Evolutionary conservation across 1,284 basidiomycete species (phyloP).

Genomic region (Sphagnurus paluster): DNA sequence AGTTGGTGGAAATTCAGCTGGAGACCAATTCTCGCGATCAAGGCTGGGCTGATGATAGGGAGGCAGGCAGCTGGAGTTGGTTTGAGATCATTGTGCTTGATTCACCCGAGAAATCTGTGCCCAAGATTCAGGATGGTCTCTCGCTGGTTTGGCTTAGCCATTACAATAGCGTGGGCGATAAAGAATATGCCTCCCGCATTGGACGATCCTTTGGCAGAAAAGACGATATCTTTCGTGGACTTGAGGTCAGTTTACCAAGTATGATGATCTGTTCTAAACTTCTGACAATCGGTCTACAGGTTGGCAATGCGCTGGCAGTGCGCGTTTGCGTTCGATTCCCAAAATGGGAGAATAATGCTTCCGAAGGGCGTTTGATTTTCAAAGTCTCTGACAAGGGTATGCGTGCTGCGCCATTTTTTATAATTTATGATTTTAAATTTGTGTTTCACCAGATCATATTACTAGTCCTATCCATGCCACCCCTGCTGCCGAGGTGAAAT

Average conservation of each 20-base stretch:
- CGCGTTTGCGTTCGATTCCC: slow-evolving; percentile 26
- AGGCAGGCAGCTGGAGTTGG: slow-evolving; percentile 26
- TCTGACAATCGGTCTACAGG: slow-evolving; percentile 11
- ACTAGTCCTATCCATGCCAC: not conserved
- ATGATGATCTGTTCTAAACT: not conserved
- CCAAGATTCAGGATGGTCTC: slow-evolving; percentile 22
- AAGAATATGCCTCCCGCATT: slow-evolving; percentile 1
- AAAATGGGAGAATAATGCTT: slow-evolving; percentile 24
- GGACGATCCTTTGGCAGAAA: slow-evolving; percentile 23
- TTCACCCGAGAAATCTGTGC: slow-evolving; percentile 15
- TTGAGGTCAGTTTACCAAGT: slow-evolving; percentile 15
- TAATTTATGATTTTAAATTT: not conserved
- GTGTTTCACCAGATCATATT: not conserved
- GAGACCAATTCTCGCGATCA: slow-evolving; percentile 28
- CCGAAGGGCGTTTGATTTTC: slow-evolving; percentile 22
- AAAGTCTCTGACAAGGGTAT: slow-evolving; percentile 24
- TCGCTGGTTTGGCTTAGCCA: slow-evolving; percentile 27
- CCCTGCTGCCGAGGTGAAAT: slow-evolving; percentile 1
- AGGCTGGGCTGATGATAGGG: slow-evolving; percentile 16
- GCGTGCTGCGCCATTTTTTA: not conserved
- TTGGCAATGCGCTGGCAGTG: slow-evolving; percentile 25
- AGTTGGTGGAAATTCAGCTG: slow-evolving; percentile 25
- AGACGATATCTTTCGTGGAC: slow-evolving; percentile 23
- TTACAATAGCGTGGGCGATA: slow-evolving; percentile 16
- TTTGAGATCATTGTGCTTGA: slow-evolving; percentile 26